These are phyloP conservation scores for Monosporascus ibericus DNA, from an alignment of 2,329 filamentous ascomycete species.

Conservation along the genomic window DNA sequence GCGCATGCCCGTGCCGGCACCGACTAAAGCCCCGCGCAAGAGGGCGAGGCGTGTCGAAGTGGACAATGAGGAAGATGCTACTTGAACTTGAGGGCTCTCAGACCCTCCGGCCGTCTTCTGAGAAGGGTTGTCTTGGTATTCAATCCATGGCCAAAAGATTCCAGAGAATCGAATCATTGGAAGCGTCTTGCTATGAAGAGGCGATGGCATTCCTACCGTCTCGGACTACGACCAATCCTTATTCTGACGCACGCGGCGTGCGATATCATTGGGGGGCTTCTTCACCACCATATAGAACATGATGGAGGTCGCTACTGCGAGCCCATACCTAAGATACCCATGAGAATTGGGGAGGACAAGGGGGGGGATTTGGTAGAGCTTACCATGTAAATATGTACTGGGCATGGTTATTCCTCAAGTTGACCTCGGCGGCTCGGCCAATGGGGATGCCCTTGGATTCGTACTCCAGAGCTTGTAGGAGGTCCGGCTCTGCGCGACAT, in stretches of 20 bases:
- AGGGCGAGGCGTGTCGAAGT: constrained; percentile 31
- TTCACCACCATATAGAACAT: constrained; percentile 97
- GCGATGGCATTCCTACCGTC: neutral
- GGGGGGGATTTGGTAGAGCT: constrained; percentile 23
- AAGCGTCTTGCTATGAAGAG: neutral
- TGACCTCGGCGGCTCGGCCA: constrained; percentile 81
- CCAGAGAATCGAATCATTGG: too few relatives aligned
- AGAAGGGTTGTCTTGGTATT: too few relatives aligned
- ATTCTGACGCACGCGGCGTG: constrained; percentile 69
- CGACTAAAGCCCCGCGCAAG: constrained; percentile 40
- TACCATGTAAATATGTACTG: constrained; percentile 99
- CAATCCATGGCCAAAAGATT: too few relatives aligned
- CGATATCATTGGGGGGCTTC: constrained; percentile 70
- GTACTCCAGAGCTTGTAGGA: constrained; percentile 69
- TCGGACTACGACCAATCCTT: constrained; percentile 57
- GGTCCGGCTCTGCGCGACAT: constrained; percentile 59
- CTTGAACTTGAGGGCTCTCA: constrained; percentile 8
- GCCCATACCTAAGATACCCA: constrained; percentile 63
- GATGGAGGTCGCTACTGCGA: constrained; percentile 77
- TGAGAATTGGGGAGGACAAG: constrained; percentile 4
- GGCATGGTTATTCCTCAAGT: constrained; percentile 90
- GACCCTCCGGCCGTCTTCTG: too few relatives aligned
- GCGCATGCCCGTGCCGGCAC: constrained; percentile 58
- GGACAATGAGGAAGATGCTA: constrained; percentile 35
- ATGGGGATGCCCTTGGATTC: constrained; percentile 81